phyloP scores from a whole-genome alignment of 306 rosid genomes.

The Canavalia ensiformis region DNA sequence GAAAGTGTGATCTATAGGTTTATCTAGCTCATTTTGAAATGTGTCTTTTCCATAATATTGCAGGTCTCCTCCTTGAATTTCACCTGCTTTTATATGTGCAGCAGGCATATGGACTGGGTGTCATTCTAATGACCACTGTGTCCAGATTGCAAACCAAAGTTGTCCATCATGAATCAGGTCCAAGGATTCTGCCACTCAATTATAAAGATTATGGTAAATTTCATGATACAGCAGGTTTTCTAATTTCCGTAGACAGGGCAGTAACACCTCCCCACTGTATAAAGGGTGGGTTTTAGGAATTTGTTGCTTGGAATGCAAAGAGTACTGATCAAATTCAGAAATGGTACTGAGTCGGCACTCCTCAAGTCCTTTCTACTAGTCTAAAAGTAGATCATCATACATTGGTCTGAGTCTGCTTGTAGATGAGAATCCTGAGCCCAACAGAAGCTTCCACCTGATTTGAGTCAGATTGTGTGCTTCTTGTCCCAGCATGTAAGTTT shows the following conservation, averaged over 20 bases:
- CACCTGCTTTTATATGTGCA: slow-evolving; percentile 59
- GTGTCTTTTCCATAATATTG: slow-evolving; percentile 57
- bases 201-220: slow-evolving; percentile 57
- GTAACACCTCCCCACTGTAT: too few relatives aligned
- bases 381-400: slow-evolving; percentile 63
- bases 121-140: slow-evolving; percentile 58
- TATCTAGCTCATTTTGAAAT: slow-evolving; percentile 66
- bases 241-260: too few relatives aligned
- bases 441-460: slow-evolving; percentile 60
- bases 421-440: too few relatives aligned
- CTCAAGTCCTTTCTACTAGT: slow-evolving; percentile 56
- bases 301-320: slow-evolving; percentile 55
- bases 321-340: slow-evolving; percentile 58
- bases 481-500: slow-evolving; percentile 53
- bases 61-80: slow-evolving; percentile 64
- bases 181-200: slow-evolving; percentile 56
- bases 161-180: slow-evolving; percentile 53
- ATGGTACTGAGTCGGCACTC: too few relatives aligned
- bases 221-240: slow-evolving; percentile 63
- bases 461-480: slow-evolving; percentile 54
- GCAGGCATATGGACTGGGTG: slow-evolving; percentile 54
- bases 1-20: slow-evolving; percentile 65
- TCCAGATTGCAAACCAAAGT: slow-evolving; percentile 61
- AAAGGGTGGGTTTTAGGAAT: too few relatives aligned
- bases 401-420: too few relatives aligned